Evolutionary conservation across 2,329 filamentous ascomycete genomes (phyloP).

Genomic region (Graphilbum fragrans): DNA sequence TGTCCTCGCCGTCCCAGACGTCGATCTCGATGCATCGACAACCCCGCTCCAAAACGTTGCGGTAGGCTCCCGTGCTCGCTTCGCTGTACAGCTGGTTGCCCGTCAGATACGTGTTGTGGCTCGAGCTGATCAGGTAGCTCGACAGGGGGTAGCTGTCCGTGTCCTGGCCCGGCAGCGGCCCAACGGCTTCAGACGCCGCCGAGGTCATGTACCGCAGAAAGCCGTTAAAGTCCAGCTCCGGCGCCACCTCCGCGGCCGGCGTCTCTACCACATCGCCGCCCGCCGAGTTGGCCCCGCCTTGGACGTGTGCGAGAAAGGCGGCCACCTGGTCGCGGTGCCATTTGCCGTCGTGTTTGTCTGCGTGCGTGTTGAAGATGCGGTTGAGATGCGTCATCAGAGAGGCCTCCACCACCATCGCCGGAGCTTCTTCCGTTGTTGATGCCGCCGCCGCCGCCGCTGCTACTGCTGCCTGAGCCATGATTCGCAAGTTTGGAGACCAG

Average conservation of each 20-base stretch:
- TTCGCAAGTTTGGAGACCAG: neutral
- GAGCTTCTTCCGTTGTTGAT: neutral
- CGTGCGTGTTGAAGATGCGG: conserved; percentile 32
- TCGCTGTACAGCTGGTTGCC: conserved; percentile 80
- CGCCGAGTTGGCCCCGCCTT: conserved; percentile 3
- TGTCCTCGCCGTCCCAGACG: conserved; percentile 81
- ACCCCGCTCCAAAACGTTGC: conserved; percentile 67
- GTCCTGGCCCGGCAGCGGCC: conserved; percentile 27
- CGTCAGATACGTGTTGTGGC: conserved; percentile 88
- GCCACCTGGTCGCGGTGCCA: conserved; percentile 34
- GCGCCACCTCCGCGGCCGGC: conserved; percentile 12
- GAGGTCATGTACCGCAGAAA: conserved; percentile 48
- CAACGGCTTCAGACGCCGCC: conserved; percentile 27
- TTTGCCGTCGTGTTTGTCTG: conserved; percentile 22
- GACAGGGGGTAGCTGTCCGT: conserved; percentile 63
- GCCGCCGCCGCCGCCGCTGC: neutral
- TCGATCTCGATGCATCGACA: conserved; percentile 91
- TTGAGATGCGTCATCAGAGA: conserved; percentile 29
- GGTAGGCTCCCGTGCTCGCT: conserved; percentile 81
- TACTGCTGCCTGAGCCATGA: neutral
- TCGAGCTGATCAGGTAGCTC: conserved; percentile 89
- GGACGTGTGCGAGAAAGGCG: conserved; percentile 31
- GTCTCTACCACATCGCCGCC: conserved; percentile 11
- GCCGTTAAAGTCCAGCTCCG: conserved; percentile 30
- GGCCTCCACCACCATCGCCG: conserved; percentile 19